Conservation (phyloP, 306 rosid species). For the Hippophae rhamnoides region DNA sequence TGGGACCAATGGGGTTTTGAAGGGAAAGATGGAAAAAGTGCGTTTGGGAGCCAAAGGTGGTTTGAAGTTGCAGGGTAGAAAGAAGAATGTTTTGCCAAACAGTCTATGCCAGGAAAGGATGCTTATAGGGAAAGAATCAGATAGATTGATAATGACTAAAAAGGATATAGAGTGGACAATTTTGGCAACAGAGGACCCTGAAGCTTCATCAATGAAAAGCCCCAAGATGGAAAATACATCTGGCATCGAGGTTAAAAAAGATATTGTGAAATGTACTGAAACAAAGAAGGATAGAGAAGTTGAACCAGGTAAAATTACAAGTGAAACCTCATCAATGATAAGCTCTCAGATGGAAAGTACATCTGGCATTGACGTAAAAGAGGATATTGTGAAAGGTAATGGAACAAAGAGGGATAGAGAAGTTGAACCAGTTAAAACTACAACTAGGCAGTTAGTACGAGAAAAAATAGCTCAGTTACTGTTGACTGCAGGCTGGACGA, state of each 20-base stretch:
- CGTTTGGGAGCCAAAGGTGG: constrained; percentile 10
- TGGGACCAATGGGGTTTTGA: constrained; percentile 18
- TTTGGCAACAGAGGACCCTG: constrained; percentile 26
- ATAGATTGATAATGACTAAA: constrained; percentile 21
- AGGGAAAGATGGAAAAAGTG: constrained; percentile 22
- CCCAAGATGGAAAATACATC: constrained; percentile 15
- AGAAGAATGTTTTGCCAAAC: constrained; percentile 18
- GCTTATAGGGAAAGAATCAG: constrained; percentile 16
- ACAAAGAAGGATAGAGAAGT: constrained; percentile 11
- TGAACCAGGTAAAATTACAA: constrained; percentile 16
- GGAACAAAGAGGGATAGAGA: constrained; percentile 10
- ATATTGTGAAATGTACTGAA: neutral
- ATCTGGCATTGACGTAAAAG: constrained; percentile 6
- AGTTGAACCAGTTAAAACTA: constrained; percentile 15
- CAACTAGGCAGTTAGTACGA: constrained; percentile 47
- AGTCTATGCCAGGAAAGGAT: constrained; percentile 18
- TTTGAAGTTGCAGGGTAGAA: constrained; percentile 20
- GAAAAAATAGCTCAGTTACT: constrained; percentile 50
- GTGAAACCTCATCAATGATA: constrained; percentile 12
- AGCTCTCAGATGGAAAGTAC: constrained; percentile 17
- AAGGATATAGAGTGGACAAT: constrained; percentile 14
- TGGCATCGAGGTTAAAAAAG: constrained; percentile 10
- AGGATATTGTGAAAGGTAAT: constrained; percentile 5
- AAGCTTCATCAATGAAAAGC: constrained; percentile 14
- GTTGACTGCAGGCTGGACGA: constrained; percentile 76